Evolutionary conservation across 306 rosid species (phyloP), one percentile per base, ranked within the genome.

Genomic region (Psophocarpus tetragonolobus): DNA sequence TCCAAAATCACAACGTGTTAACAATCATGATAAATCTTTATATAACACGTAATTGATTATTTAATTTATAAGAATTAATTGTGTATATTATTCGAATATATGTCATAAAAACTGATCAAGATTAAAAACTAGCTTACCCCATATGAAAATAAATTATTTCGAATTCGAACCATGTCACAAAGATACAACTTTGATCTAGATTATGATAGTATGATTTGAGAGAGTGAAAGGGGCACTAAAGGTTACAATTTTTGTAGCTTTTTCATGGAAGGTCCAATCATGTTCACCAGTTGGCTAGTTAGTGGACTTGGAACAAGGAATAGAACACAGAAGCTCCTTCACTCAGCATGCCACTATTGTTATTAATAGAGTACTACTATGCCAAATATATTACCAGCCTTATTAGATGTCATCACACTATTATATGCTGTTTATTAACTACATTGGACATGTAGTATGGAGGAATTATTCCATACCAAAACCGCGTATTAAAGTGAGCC

Each of bases 301-400:
- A 82, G 81, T 73, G 85, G 85, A 15, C 42, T 82, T 71, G 68
- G 89, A 82, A 89, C 85, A 85, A 85, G 58, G 93, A 89, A 91
- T 80, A 75, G 82, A 88, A 81, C 68, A 85, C 29, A 69, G 86
- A 81, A 85, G 87, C 84, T 84, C 75, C 67, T 75, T 60, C 70
- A 45, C 48, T 65, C 9, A 11, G 5, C n/a, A 8, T 71, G 20
- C 85, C 73, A 85, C 71, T 69, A 71, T 4, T 65, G 73, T 42
- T 69, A 69, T 30, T 68, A 56, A 38, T 51, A 69, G 20, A 7
- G 23, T 73, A 68, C 63, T 21, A 30, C 8, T 35, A 61, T 73
- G 58, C 53, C 36, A 75, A 38, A 62, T 8, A 26, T 42, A 50
- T 45, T 78, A 71, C 53, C 80, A 72, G 20, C 82, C 23, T 41